Percentiles rank a stretch among this genome's conserved stretches.
phyloP scores from a whole-genome alignment of 352 stramenopile genomes.

The Globisporangium acanthophoron region DNA sequence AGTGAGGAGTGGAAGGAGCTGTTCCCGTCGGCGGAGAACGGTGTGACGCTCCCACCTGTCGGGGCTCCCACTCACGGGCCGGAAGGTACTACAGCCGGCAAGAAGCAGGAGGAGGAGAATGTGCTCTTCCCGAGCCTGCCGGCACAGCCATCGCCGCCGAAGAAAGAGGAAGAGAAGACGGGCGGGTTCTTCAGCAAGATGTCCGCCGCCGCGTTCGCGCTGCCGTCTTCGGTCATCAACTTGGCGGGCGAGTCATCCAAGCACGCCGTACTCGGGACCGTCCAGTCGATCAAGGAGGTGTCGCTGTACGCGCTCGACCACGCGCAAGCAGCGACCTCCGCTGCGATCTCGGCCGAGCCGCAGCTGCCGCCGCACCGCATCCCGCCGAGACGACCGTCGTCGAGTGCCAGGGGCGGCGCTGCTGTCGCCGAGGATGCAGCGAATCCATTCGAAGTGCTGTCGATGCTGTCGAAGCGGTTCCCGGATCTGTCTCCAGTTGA shows the following conservation, averaged over 20 bases:
- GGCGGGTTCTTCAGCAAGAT: constrained; percentile 66
- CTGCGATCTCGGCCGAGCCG: constrained; percentile 49
- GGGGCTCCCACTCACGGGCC: neutral
- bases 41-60: constrained; percentile 17
- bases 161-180: constrained; percentile 19
- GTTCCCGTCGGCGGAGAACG: constrained; percentile 16
- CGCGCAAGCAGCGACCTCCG: constrained; percentile 55
- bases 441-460: constrained; percentile 36
- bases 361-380: constrained; percentile 20
- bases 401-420: neutral
- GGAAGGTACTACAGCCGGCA: too few relatives aligned
- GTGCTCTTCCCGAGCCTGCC: constrained; percentile 8
- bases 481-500: constrained; percentile 69
- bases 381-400: constrained; percentile 1
- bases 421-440: constrained; percentile 12
- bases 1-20: constrained; percentile 34
- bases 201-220: constrained; percentile 44
- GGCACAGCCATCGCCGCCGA: neutral
- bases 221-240: constrained; percentile 61
- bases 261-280: constrained; percentile 56
- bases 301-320: constrained; percentile 73
- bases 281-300: constrained; percentile 70
- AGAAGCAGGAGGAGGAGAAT: constrained; percentile 2
- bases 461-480: constrained; percentile 74
- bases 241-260: constrained; percentile 59